Evolutionary conservation across 2,329 filamentous ascomycete genomes (phyloP).

Genomic region (Pezicula radicicola): DNA sequence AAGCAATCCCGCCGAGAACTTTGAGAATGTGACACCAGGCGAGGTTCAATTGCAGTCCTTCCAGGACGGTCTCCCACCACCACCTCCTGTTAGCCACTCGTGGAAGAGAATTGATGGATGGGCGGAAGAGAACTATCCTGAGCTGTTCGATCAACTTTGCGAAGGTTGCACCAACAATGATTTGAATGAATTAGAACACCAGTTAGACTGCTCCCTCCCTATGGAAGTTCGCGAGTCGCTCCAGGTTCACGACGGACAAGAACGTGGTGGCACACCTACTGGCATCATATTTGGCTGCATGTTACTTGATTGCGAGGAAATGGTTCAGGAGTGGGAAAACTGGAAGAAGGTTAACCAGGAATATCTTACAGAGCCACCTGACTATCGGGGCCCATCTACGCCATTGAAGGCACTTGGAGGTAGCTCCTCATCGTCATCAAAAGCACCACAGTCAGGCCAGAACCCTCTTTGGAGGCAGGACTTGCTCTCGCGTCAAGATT

Average conservation of each 20-base stretch:
- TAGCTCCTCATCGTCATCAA: constrained; percentile 64
- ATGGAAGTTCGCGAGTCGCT: constrained; percentile 92
- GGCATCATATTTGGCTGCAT: constrained; percentile 92
- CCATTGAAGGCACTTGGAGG: constrained; percentile 72
- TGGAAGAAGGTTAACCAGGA: constrained; percentile 94
- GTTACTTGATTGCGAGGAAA: constrained; percentile 97
- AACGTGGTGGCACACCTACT: constrained; percentile 85
- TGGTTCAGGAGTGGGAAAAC: constrained; percentile 95
- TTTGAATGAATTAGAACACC: constrained; percentile 93
- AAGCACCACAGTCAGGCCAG: constrained; percentile 49
- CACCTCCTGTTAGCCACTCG: constrained; percentile 83
- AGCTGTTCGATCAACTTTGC: constrained; percentile 89
- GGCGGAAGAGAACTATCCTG: constrained; percentile 92
- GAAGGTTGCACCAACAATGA: constrained; percentile 93
- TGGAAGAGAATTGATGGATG: constrained; percentile 94
- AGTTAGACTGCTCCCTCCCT: constrained; percentile 89
- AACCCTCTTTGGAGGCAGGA: constrained; percentile 78
- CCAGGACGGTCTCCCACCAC: constrained; percentile 83
- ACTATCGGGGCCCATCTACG: constrained; percentile 52
- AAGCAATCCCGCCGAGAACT: constrained; percentile 59
- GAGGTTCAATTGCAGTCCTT: constrained; percentile 98
- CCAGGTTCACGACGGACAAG: constrained; percentile 92
- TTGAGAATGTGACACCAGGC: constrained; percentile 69
- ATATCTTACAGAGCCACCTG: constrained; percentile 58
- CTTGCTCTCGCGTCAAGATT: constrained; percentile 80